Evolutionary conservation across 2,329 filamentous ascomycete genomes (phyloP), one percentile per base, ranked within the genome.

Genomic region (Penicillium italicum): DNA sequence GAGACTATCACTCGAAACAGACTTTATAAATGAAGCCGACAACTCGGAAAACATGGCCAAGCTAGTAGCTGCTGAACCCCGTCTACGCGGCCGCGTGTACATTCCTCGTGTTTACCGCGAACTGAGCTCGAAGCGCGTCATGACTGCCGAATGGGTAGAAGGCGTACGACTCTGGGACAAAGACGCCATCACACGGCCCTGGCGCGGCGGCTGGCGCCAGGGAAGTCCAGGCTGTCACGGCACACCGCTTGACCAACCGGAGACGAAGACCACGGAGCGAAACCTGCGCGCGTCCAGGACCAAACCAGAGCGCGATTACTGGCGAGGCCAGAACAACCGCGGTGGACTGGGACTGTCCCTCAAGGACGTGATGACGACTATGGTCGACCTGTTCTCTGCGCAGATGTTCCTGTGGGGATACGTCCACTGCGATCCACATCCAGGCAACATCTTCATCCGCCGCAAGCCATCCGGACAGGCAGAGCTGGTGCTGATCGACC

Each of bases 111-210:
- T 96, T 10, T 93, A 95, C 71, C 80, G 86, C 4, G 91, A 96
- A 58, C 82, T 97, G 28, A 91, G 85, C 50, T 91, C 89, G 16
- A 88, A 81, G 69, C 83, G 94, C 36, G 86, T 99, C 46, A 87
- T 99, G 79, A 95, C 92, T 0, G 91, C 93, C 0, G 94, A 99
- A 72, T 99, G 94, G 94, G 95, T 99, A 56, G 94, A 99, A 74
- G 94, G 94, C 7, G 85, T 96, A 2, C 83, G 92, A 1, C 79
- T 99, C 2, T 96, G 92, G 91, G 93, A 97, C 67, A 95, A 95
- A 72, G 85, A 90, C 55, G 82, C 87, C 50, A 87, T 97, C 69
- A 88, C 85, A 0, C 81, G 82, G 3, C 80, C 83, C 5, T 97
- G 94, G 93, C 76, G 86, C 36, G 92, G 91, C 22, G 89, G 89